Evolutionary conservation across 345 rosid species (phyloP), one percentile per base, ranked within the genome.

Genomic region (Gossypium stocksii): DNA sequence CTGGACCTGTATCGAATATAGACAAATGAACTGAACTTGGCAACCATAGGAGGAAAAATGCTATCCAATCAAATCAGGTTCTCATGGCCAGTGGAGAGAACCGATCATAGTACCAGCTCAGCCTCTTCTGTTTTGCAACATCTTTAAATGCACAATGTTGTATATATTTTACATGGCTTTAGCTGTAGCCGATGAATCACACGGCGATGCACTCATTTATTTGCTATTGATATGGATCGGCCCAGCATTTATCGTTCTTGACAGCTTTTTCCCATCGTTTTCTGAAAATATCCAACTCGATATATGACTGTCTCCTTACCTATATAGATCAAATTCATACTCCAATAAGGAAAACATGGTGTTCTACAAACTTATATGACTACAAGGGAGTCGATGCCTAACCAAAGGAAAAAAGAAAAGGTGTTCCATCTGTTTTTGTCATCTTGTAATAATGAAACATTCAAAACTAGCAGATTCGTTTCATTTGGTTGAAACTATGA

Each of bases 221-320:
- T 17, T 53, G 51, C 66, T 64, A 51, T 78, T 60, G 65, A 75
- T 86, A 88, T 0, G 86, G 89, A 84, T 88, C 90, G 0, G 73
- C 62, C 94, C 94, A 89, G 57, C 91, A 89, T n/a, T 56, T 53
- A 43, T 88, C 91, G 54, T 79, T 81, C 60, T 64, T 71, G 0
- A 46, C 83, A 17, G 94, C 94, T 19, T 48, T 67, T 51, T 65
- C 59, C 94, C 94, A 89, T 60, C 94, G 78, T 73, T 70, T 74
- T 34, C 43, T 71, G 74, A 89, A 88, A n/a, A 82, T 77, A 38
- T 76, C 70, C 22, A 83, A 79, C 73, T 89, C 94, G 0, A 61
- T 48, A 52, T 60, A 89, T 0, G 94, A 89, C 77, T 86, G 91
- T 75, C 87, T 87, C 79, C 94, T 86, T 73, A 89, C 91, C 93